Evolutionary conservation across 495 filamentous ascomycete species (phyloP).

Genomic region (Aspergillus heteromorphus): DNA sequence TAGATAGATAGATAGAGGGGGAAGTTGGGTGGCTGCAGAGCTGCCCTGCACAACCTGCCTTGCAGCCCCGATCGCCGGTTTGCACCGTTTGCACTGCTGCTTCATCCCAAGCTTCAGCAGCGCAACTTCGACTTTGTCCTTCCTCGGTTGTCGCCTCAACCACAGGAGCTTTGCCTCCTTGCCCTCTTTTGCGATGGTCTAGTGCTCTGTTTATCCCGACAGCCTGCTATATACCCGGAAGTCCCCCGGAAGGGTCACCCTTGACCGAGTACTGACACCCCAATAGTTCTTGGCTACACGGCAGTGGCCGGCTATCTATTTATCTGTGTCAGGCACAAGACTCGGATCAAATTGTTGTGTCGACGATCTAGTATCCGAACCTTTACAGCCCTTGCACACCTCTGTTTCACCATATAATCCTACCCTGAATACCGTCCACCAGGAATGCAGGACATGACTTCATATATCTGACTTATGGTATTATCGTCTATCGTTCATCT

Average conservation of each 20-base stretch:
- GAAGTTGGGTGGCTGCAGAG: background rate
- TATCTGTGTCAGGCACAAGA: background rate
- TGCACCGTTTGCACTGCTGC: constrained; percentile 14
- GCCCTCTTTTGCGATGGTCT: background rate
- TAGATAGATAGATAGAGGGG: too few relatives aligned
- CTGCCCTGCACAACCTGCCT: too few relatives aligned
- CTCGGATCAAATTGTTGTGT: too few relatives aligned
- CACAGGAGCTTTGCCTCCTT: background rate
- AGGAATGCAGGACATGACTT: background rate
- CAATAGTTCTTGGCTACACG: background rate
- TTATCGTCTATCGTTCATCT: background rate
- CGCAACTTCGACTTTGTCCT: background rate
- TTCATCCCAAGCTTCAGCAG: background rate
- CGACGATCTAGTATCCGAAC: too few relatives aligned
- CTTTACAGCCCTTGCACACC: background rate
- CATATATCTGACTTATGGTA: background rate
- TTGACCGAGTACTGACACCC: background rate
- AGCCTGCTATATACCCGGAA: background rate
- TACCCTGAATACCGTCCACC: background rate
- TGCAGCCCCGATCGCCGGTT: background rate
- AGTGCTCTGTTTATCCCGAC: background rate
- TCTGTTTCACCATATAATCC: background rate
- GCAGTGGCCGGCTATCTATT: background rate
- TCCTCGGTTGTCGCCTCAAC: background rate
- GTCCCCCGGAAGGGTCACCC: background rate